These are phyloP conservation scores for Tulasnella sp. DNA, from an alignment of 768 basidiomycete species.

Conservation along the genomic window DNA sequence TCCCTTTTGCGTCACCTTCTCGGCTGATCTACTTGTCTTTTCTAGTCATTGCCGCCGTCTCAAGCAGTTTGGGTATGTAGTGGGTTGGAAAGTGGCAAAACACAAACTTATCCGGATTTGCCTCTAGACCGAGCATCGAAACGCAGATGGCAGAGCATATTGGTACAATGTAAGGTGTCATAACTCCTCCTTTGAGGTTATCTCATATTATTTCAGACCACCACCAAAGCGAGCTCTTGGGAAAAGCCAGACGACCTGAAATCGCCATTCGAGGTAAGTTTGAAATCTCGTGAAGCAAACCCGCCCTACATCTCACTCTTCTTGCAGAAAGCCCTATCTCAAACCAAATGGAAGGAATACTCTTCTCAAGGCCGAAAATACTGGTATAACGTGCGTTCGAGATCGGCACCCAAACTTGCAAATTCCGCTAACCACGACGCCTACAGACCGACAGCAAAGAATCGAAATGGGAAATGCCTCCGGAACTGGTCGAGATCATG, in stretches of 20 bases:
- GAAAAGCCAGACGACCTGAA: slow-evolving; percentile 98
- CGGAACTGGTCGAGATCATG: slow-evolving; percentile 72
- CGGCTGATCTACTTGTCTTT: not conserved
- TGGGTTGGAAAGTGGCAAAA: no score
- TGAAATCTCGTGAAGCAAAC: not conserved
- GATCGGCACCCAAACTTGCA: not conserved
- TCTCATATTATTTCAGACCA: slow-evolving; percentile 29
- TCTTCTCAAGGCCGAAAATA: slow-evolving; percentile 84
- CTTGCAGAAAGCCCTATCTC: slow-evolving; percentile 62
- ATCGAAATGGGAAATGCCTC: slow-evolving; percentile 97
- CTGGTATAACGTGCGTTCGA: slow-evolving; percentile 61
- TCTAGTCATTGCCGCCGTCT: not conserved
- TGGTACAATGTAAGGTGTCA: slow-evolving; percentile 59
- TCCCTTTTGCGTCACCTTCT: no score
- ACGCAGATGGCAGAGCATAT: slow-evolving; percentile 93
- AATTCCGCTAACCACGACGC: not conserved
- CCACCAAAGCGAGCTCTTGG: slow-evolving; percentile 86
- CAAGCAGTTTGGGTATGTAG: not conserved
- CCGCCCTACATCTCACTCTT: slow-evolving; percentile 16
- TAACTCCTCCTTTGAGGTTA: not conserved
- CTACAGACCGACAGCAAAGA: slow-evolving; percentile 70
- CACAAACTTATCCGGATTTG: not conserved
- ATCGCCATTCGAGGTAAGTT: slow-evolving; percentile 73
- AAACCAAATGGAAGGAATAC: slow-evolving; percentile 96
- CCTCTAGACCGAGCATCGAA: slow-evolving; percentile 77